Evolutionary conservation across 352 stramenopile genomes (phyloP).

Genomic region (Pilasporangium apinafurcum): DNA sequence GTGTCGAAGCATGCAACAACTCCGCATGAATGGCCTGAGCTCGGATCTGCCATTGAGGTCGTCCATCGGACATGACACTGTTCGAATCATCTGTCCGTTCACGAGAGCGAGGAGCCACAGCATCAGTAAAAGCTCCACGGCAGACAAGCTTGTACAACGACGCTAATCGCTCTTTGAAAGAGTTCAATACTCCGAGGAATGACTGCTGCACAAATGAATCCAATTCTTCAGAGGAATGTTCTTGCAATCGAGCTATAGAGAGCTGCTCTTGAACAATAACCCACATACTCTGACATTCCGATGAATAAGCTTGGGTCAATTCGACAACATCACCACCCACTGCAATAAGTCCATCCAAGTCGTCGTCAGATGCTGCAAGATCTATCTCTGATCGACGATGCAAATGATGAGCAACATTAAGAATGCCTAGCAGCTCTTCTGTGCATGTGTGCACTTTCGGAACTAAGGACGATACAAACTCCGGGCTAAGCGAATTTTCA

Average conservation of each 20-base stretch:
- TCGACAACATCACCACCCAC: slow-evolving; percentile 54
- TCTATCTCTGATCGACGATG: slow-evolving; percentile 67
- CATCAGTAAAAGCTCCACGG: slow-evolving; percentile 70
- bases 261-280: slow-evolving; percentile 35
- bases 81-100: slow-evolving; percentile 10
- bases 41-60: slow-evolving; percentile 68
- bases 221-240: slow-evolving; percentile 19
- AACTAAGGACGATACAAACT: slow-evolving; percentile 20
- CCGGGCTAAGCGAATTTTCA: slow-evolving; percentile 12
- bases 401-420: slow-evolving; percentile 52
- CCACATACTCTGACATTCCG: slow-evolving; percentile 39
- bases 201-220: slow-evolving; percentile 37
- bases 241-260: slow-evolving; percentile 5
- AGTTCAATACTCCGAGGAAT: slow-evolving; percentile 29
- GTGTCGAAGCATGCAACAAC: slow-evolving; percentile 46
- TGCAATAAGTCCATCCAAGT: slow-evolving; percentile 55
- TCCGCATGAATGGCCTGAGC: slow-evolving; percentile 68
- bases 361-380: slow-evolving; percentile 52
- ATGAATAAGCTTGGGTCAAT: slow-evolving; percentile 42
- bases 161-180: slow-evolving; percentile 59
- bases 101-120: slow-evolving; percentile 38
- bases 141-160: slow-evolving; percentile 73
- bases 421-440: slow-evolving; percentile 33
- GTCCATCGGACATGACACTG: slow-evolving; percentile 11
- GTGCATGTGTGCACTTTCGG: slow-evolving; percentile 32